A percentile compares a stretch with the other conserved stretches of the same genome.
Evolutionary conservation across 306 rosid species (phyloP).

Genomic region (Phaseolus lunatus): DNA sequence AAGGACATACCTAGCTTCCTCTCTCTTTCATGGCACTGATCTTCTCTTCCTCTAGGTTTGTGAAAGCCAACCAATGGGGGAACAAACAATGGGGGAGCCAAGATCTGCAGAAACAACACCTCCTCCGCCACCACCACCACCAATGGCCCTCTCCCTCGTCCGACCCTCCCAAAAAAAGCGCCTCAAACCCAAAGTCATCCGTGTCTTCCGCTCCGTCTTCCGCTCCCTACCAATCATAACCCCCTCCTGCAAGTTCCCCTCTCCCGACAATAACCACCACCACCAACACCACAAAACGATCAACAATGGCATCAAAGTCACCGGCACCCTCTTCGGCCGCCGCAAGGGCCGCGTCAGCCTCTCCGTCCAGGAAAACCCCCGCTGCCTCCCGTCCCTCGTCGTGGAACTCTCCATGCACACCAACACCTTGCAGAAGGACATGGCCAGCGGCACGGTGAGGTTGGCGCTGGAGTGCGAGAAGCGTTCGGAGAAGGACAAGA

Average conservation of each 20-base stretch:
- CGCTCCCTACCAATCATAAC: conserved; percentile 79
- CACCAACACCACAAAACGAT: conserved; percentile 40
- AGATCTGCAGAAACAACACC: conserved; percentile 42
- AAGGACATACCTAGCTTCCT: not conserved
- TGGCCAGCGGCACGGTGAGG: conserved; percentile 75
- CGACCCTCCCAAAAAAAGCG: conserved; percentile 58
- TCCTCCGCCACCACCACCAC: conserved; percentile 40
- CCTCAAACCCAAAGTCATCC: conserved; percentile 54
- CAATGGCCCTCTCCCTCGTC: conserved; percentile 67
- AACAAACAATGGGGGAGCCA: conserved; percentile 73
- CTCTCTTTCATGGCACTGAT: conserved; percentile 37
- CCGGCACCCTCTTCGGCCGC: conserved; percentile 74
- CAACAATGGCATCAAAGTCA: conserved; percentile 41
- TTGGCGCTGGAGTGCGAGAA: conserved; percentile 87
- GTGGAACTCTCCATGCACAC: conserved; percentile 80
- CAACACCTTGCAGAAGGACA: conserved; percentile 63
- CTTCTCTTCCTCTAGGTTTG: conserved; percentile 44
- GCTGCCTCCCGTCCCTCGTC: conserved; percentile 60
- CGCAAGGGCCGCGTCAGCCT: conserved; percentile 77
- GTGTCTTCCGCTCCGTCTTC: conserved; percentile 69
- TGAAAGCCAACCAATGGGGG: conserved; percentile 64
- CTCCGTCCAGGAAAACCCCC: conserved; percentile 66
- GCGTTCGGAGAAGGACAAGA: conserved; percentile 65
- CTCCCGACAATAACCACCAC: conserved; percentile 45
- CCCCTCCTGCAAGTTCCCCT: conserved; percentile 67